Conservation (phyloP, 2,329 filamentous ascomycete genomes). For the Exophiala sp. region DNA sequence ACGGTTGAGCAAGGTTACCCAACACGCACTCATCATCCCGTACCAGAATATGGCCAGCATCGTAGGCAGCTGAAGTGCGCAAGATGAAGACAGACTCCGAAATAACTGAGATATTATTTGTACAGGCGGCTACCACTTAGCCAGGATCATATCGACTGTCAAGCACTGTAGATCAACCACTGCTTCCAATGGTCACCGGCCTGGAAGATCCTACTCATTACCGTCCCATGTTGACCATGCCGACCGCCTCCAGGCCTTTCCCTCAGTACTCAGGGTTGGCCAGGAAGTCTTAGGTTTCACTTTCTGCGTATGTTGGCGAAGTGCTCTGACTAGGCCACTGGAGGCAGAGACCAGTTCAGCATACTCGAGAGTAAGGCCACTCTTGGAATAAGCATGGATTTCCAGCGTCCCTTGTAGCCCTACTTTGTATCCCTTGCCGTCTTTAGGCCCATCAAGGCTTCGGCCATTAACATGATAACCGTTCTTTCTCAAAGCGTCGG, state of each 20-base stretch:
- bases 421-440: slow-evolving; percentile 11
- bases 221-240: background rate
- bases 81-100: no score
- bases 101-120: no score
- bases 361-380: slow-evolving; percentile 6
- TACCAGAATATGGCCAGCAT: no score
- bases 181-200: no score
- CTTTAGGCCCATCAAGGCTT: slow-evolving; percentile 7
- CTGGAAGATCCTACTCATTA: background rate
- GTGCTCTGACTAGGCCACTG: slow-evolving; percentile 6
- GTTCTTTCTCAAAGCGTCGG: slow-evolving; percentile 40
- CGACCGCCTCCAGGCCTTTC: background rate
- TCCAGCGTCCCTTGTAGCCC: slow-evolving; percentile 37
- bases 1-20: no score
- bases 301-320: slow-evolving; percentile 7
- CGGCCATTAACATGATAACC: slow-evolving; percentile 36
- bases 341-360: slow-evolving; percentile 12
- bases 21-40: no score
- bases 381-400: slow-evolving; percentile 25
- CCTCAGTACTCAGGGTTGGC: background rate
- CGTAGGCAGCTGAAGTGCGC: no score
- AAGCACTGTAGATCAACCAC: no score
- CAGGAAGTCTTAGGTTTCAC: background rate
- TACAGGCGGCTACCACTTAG: no score
- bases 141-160: no score